Base-by-base conservation (phyloP, 2,329 filamentous ascomycete genomes). In the Chaetoscypha palmicola region DNA sequence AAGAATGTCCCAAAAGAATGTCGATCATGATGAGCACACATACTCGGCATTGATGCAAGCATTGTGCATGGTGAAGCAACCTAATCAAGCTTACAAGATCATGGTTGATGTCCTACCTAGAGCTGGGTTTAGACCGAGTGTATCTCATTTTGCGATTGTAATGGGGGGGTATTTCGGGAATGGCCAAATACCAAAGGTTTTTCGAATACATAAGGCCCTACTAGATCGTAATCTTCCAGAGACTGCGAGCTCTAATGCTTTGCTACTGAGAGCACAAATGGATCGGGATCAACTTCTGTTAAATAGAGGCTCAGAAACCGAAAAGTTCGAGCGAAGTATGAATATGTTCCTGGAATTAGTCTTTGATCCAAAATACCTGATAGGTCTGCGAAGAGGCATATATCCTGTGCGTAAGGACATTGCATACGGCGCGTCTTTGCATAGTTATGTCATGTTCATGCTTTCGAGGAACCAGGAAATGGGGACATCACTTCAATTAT, bases 21-120 rank as follows among this genome's bases (percentile, higher is more conserved):
- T 84, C 23, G 62, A 64, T 22, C 66, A 73, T 8, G 72, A 83
- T 55, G 65, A 61, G 3, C 69, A 73, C 60, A 81, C 80, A 1
- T 83, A 81, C 57, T 71, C 70, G 35, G 73, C 77, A 38, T 61
- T 83, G 31, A 80, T 85, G 70, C 71, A 76, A 42, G 68, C 69
- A 21, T 61, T 84, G 38, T 65, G 69, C 7, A 64, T 74, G 45
- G 62, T 71, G 36, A 67, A 70, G 39, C 70, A 74, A 50, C 72
- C 78, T 5, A 66, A 73, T 48, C 68, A 71, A 37, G 80, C 81
- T 2, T 71, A 68, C 45, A 69, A 69, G 36, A 71, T 84, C 37
- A 24, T 71, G 43, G 70, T 53, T 52, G 64, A 61, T 48, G 74
- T 66, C 56, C 77, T 74, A 68, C 72, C 60, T 50, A 60, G 64